phyloP scores from a whole-genome alignment of 768 basidiomycete genomes.

The Pleurotus ostreatus region DNA sequence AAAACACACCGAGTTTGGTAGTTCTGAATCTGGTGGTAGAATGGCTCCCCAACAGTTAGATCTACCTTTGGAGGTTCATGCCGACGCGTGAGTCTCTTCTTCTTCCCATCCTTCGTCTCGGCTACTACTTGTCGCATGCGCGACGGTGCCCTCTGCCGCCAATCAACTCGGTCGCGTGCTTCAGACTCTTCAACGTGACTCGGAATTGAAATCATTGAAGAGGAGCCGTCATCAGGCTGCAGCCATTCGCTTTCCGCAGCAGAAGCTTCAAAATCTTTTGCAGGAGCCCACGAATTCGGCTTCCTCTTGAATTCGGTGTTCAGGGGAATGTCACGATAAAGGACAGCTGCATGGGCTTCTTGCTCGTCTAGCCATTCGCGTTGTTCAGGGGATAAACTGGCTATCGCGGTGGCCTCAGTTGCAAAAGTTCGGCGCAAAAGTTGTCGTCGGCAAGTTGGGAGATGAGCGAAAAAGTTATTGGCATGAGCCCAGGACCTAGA shows the following conservation, averaged over 20 bases:
- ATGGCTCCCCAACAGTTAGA: conserved; percentile 33
- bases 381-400: background rate
- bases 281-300: background rate
- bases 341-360: conserved; percentile 1
- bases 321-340: background rate
- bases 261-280: background rate
- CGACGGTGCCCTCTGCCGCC: conserved; percentile 54
- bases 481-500: background rate
- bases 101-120: background rate
- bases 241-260: conserved; percentile 36
- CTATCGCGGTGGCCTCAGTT: background rate
- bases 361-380: conserved; percentile 3
- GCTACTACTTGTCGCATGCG: conserved; percentile 17
- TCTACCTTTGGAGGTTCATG: conserved; percentile 29
- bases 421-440: background rate
- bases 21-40: conserved; percentile 43
- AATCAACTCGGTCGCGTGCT: conserved; percentile 47
- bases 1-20: conserved; percentile 34
- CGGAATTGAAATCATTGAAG: conserved; percentile 1
- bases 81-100: conserved; percentile 29
- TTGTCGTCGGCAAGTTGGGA: background rate
- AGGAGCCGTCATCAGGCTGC: conserved; percentile 22
- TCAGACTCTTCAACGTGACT: conserved; percentile 9
- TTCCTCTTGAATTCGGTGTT: background rate
- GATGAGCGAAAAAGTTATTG: background rate